A percentile compares a stretch with the other conserved stretches of the same genome.
These are phyloP conservation scores for Gaeumannomyces sp. DNA, from an alignment of 2,329 filamentous ascomycete genomes.

Conservation along the genomic window DNA sequence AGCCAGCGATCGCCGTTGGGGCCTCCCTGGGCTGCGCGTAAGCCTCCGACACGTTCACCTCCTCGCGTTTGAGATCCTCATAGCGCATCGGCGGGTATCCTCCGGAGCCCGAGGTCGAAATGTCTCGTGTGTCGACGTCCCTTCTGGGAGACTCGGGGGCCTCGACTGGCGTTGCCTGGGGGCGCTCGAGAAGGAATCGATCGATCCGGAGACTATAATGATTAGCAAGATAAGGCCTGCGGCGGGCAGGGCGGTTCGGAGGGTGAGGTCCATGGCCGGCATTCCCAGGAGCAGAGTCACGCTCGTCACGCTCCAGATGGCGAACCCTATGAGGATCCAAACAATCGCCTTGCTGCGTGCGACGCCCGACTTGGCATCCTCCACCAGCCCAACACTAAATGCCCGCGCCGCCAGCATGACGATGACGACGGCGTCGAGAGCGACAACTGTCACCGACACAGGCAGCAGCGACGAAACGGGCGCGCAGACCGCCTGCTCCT, in stretches of 20 bases:
- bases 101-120: slow-evolving; percentile 35
- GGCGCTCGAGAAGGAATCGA: slow-evolving; percentile 24
- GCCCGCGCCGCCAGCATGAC: slow-evolving; percentile 31
- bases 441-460: slow-evolving; percentile 38
- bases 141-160: slow-evolving; percentile 32
- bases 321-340: slow-evolving; percentile 36
- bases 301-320: slow-evolving; percentile 51
- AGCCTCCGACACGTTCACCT: slow-evolving; percentile 29
- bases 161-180: slow-evolving; percentile 23
- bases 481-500: slow-evolving; percentile 47
- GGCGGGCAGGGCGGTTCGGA: slow-evolving; percentile 45
- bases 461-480: slow-evolving; percentile 38
- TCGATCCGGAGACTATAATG: slow-evolving; percentile 34
- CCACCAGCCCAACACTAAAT: slow-evolving; percentile 30
- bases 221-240: slow-evolving; percentile 43
- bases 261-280: slow-evolving; percentile 32
- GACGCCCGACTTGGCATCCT: slow-evolving; percentile 22
- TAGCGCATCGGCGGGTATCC: slow-evolving; percentile 40
- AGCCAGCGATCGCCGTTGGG: neutral
- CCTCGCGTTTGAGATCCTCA: slow-evolving; percentile 41
- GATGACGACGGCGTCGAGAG: slow-evolving; percentile 39
- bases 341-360: slow-evolving; percentile 35
- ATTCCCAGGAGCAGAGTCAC: slow-evolving; percentile 45
- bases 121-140: slow-evolving; percentile 29
- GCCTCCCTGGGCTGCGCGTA: slow-evolving; percentile 29